A percentile compares a stretch with the other conserved stretches of the same genome.
phyloP scores from a whole-genome alignment of 192 early-diverging fungal genomes.

The Coemansia erecta region DNA sequence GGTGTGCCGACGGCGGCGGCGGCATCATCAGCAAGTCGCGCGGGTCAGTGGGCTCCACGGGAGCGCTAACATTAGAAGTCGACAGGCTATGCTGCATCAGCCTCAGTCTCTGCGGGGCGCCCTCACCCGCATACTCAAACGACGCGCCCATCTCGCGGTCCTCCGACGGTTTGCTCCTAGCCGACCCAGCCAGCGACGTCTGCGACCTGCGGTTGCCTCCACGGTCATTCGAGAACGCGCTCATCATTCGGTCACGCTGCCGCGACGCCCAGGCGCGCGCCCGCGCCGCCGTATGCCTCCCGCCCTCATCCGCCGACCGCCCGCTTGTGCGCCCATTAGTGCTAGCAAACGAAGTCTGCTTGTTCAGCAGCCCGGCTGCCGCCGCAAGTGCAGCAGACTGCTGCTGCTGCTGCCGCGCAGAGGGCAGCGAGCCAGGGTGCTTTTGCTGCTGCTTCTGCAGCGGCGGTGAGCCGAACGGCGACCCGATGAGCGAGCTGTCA shows the following conservation, averaged over 20 bases:
- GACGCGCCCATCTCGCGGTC: slow-evolving; percentile 10
- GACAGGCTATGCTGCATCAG: slow-evolving; percentile 44
- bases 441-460: too few species aligned
- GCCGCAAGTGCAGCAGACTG: not conserved
- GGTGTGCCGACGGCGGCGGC: not conserved
- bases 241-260: slow-evolving; percentile 36
- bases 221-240: slow-evolving; percentile 27
- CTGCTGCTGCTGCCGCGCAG: slow-evolving; percentile 2
- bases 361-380: slow-evolving; percentile 3
- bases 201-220: slow-evolving; percentile 11
- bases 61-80: slow-evolving; percentile 17
- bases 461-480: not conserved
- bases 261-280: slow-evolving; percentile 47
- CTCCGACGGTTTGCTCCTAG: slow-evolving; percentile 9
- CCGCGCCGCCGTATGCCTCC: slow-evolving; percentile 42
- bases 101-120: slow-evolving; percentile 20
- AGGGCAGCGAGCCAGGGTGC: not conserved
- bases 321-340: not conserved
- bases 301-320: slow-evolving; percentile 19
- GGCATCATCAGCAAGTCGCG: not conserved
- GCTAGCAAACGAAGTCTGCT: slow-evolving; percentile 24
- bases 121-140: too few species aligned
- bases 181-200: slow-evolving; percentile 6
- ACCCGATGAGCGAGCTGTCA: not conserved
- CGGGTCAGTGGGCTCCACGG: not conserved